Evolutionary conservation across 495 filamentous ascomycete genomes (phyloP).

Genomic region (Daldinia caldariorum): DNA sequence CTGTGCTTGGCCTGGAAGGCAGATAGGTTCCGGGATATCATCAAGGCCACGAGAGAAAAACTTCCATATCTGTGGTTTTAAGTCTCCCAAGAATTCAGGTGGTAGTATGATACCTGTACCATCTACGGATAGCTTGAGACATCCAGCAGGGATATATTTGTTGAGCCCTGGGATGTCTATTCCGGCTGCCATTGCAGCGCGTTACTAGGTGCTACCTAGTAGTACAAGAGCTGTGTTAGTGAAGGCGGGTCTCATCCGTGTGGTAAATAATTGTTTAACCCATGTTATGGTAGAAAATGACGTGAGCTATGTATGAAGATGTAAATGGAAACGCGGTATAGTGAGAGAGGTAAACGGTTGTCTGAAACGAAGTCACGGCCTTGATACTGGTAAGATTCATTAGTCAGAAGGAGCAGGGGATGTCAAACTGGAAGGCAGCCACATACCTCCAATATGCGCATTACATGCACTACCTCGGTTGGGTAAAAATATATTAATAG

Average conservation of each 20-base stretch:
- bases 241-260: background rate
- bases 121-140: constrained; percentile 43
- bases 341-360: background rate
- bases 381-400: constrained; percentile 10
- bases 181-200: background rate
- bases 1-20: constrained; percentile 46
- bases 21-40: constrained; percentile 3
- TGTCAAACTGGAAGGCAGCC: constrained; percentile 6
- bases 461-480: background rate
- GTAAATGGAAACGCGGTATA: background rate
- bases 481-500: too few species aligned
- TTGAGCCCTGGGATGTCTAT: constrained; percentile 28
- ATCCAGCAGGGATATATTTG: constrained; percentile 52
- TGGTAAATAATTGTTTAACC: too few species aligned
- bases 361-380: background rate
- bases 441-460: background rate
- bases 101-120: constrained; percentile 1
- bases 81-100: constrained; percentile 14
- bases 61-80: constrained; percentile 31
- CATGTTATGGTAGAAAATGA: background rate
- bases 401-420: constrained; percentile 7
- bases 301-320: too few species aligned
- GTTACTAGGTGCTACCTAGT: background rate
- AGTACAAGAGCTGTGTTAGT: background rate
- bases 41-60: constrained; percentile 38